These are phyloP conservation scores for Apiotrichum sp. DNA, from an alignment of 1,284 basidiomycete genomes.

Conservation along the genomic window DNA sequence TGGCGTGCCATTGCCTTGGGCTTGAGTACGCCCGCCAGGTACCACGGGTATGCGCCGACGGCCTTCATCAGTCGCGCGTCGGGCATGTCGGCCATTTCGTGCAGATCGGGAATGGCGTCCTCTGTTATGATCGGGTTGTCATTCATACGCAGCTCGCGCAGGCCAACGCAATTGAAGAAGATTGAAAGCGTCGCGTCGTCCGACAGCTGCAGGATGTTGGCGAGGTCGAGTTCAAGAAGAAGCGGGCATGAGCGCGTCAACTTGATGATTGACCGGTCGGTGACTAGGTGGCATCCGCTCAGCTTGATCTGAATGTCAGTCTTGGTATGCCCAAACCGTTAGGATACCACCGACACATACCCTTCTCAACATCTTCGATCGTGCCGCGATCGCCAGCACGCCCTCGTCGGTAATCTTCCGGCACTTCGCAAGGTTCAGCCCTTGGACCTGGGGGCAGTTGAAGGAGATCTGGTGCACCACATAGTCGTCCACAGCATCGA, in stretches of 20 bases:
- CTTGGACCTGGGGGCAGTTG: conserved; percentile 73
- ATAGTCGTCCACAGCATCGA: conserved; percentile 61
- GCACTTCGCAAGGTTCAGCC: conserved; percentile 86
- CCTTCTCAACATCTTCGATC: conserved; percentile 67
- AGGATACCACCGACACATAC: conserved; percentile 45
- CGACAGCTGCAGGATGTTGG: conserved; percentile 71
- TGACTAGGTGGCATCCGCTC: conserved; percentile 66
- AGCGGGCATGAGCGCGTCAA: conserved; percentile 78
- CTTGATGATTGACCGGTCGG: conserved; percentile 68
- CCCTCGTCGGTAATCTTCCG: conserved; percentile 72
- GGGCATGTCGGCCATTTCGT: conserved; percentile 37
- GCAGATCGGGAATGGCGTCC: conserved; percentile 72
- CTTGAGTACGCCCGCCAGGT: conserved; percentile 1
- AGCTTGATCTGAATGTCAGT: conserved; percentile 87
- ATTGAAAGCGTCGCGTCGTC: conserved; percentile 74
- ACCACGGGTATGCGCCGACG: conserved; percentile 15
- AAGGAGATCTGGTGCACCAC: conserved; percentile 66
- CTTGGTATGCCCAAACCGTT: no score
- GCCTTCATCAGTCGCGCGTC: conserved; percentile 14
- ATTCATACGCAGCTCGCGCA: conserved; percentile 86
- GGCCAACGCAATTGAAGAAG: conserved; percentile 69
- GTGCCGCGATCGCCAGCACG: conserved; percentile 65
- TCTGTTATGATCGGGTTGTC: conserved; percentile 75
- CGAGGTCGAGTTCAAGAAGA: conserved; percentile 89
- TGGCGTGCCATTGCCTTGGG: conserved; percentile 8